Percentiles rank a stretch among this genome's conserved stretches.
Evolutionary conservation across 768 basidiomycete genomes (phyloP).

Genomic region (Kockovaella imperatae): DNA sequence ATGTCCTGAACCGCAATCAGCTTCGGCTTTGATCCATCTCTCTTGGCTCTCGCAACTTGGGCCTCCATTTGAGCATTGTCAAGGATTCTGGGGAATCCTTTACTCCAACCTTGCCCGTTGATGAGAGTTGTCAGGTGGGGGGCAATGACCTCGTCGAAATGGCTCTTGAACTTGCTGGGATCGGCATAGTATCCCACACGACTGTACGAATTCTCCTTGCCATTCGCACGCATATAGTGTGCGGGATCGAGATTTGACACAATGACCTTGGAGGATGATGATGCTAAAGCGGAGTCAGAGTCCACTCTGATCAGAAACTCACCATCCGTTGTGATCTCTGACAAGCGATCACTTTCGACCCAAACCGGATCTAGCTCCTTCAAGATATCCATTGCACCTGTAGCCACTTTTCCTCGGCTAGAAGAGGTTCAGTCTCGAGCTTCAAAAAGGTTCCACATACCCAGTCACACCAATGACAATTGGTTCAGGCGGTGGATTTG

Average conservation of each 20-base stretch:
- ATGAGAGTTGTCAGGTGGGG: slow-evolving; percentile 77
- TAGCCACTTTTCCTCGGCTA: slow-evolving; percentile 80
- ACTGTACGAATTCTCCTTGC: slow-evolving; percentile 54
- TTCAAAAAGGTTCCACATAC: slow-evolving; percentile 45
- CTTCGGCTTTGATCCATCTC: slow-evolving; percentile 49
- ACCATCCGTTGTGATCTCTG: slow-evolving; percentile 48
- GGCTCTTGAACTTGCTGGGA: slow-evolving; percentile 59
- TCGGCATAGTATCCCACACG: slow-evolving; percentile 66
- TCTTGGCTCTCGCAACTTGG: slow-evolving; percentile 53
- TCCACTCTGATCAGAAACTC: background rate
- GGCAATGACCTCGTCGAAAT: slow-evolving; percentile 69
- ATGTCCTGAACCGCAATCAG: slow-evolving; percentile 67
- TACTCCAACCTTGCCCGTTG: slow-evolving; percentile 79
- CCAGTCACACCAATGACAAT: slow-evolving; percentile 76
- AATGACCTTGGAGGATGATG: background rate
- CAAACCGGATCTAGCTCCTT: slow-evolving; percentile 60
- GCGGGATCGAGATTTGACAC: slow-evolving; percentile 44
- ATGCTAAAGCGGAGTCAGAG: background rate
- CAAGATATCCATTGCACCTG: slow-evolving; percentile 67
- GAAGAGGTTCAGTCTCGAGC: slow-evolving; percentile 48
- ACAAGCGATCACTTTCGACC: slow-evolving; percentile 56
- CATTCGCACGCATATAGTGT: slow-evolving; percentile 60
- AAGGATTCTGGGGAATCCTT: slow-evolving; percentile 70
- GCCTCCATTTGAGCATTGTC: slow-evolving; percentile 51
- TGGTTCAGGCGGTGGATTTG: slow-evolving; percentile 55